Base-by-base conservation (phyloP, 2,329 filamentous ascomycete genomes). In the Ophiostoma sp. region DNA sequence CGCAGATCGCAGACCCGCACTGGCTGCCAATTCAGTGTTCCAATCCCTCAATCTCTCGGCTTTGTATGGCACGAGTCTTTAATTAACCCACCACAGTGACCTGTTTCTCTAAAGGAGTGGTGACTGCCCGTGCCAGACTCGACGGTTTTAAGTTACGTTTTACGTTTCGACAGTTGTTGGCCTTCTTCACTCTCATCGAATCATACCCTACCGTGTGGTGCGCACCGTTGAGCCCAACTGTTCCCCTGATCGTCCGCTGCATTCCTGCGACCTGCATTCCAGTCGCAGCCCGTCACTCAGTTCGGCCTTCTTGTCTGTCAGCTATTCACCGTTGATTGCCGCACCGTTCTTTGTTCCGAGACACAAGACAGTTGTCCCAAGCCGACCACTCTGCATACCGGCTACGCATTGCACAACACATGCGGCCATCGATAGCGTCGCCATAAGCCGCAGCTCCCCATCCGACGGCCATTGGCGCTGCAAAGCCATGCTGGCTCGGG, bases 1-100 rank as follows among this genome's bases (percentile, higher is more conserved):
- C 68, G 63, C 63, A 69, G 65, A 69, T 69, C 68, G 62, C 68
- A 65, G 68, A 52, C 60, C 65, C 68, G 62, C 68, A 60, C 52
- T 60, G 49, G 65, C 60, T n/a, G 52, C 41, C 40, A 63, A 52
- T 65, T 36, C 36, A 18, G 42, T 18, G 52, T 18, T 36, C 5
- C 38, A 41, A 6, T 55, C 58, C 58, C 27, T 5, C 27, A 60
- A 4, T 38, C 3, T 60, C 58, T n/a, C 55, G 11, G 36, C 27
- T 58, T 36, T 9, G 36, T 12, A 5, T 55, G 16, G 38, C 40
- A n/a, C 55, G 27, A 40, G 27, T 38, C 27, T 38, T 60, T 38
- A 40, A 36, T 38, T 60, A 38, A 8, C 38, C 27, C 9, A 40
- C 55, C 55, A 60, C 55, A 38, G 55, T 38, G 55, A 18, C 55